phyloP scores from a whole-genome alignment of 352 stramenopile genomes.

The Phytophthora sp. region DNA sequence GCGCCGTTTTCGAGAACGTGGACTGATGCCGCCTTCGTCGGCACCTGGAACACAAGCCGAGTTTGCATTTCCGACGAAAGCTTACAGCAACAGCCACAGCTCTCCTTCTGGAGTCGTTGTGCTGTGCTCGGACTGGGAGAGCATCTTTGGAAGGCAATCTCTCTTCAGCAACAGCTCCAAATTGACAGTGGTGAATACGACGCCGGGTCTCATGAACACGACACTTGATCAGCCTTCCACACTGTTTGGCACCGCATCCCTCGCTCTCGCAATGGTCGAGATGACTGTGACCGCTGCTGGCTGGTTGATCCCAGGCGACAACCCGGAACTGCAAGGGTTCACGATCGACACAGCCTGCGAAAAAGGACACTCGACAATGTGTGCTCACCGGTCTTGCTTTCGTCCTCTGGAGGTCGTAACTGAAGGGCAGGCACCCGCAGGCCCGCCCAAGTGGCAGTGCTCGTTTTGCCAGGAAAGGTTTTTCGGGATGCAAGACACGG shows the following conservation, averaged over 20 bases:
- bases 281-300: constrained; percentile 44
- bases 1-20: constrained; percentile 26
- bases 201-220: constrained; percentile 46
- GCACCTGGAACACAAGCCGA: constrained; percentile 1
- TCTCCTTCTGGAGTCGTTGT: constrained; percentile 39
- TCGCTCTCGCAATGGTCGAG: constrained; percentile 27
- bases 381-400: constrained; percentile 39
- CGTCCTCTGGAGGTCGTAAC: constrained; percentile 26
- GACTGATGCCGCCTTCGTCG: constrained; percentile 4
- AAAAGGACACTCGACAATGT: constrained; percentile 53
- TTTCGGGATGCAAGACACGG: constrained; percentile 49
- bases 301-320: constrained; percentile 53
- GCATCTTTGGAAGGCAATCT: constrained; percentile 68
- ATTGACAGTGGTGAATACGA: constrained; percentile 56
- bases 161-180: constrained; percentile 48
- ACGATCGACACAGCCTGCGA: constrained; percentile 51
- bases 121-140: constrained; percentile 71
- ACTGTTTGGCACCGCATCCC: not conserved
- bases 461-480: constrained; percentile 64
- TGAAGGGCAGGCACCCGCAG: not conserved
- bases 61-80: constrained; percentile 48
- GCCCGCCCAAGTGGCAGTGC: constrained; percentile 51
- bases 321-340: constrained; percentile 7
- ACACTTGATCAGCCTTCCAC: constrained; percentile 12
- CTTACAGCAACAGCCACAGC: constrained; percentile 9